phyloP scores from a whole-genome alignment of 108 stramenopile species.

The Aureococcus anophagefferens region DNA sequence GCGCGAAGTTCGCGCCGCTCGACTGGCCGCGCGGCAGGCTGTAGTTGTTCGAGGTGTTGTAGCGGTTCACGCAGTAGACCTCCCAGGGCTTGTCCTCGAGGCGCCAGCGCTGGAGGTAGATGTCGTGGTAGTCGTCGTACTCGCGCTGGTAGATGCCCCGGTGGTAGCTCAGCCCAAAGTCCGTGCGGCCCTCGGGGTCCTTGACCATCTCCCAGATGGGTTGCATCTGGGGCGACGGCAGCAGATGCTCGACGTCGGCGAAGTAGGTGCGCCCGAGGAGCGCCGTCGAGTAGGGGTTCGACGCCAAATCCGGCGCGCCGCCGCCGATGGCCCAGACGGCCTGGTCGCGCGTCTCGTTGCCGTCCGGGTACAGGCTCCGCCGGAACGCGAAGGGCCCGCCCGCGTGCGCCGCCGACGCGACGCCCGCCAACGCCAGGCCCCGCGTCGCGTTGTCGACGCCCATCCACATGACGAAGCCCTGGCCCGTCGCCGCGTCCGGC shows the following conservation, averaged over 20 bases:
- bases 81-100: slow-evolving; percentile 66
- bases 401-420: slow-evolving; percentile 54
- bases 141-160: slow-evolving; percentile 58
- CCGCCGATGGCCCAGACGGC: slow-evolving; percentile 51
- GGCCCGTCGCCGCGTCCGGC: slow-evolving; percentile 41
- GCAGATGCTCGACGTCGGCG: slow-evolving; percentile 54
- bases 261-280: slow-evolving; percentile 62
- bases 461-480: slow-evolving; percentile 74
- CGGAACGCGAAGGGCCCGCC: slow-evolving; percentile 63
- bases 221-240: slow-evolving; percentile 71
- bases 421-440: slow-evolving; percentile 54
- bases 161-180: slow-evolving; percentile 70
- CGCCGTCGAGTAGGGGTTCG: not conserved
- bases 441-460: slow-evolving; percentile 45
- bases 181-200: slow-evolving; percentile 42
- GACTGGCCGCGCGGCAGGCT: slow-evolving; percentile 40
- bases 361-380: slow-evolving; percentile 68
- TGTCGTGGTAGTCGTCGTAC: slow-evolving; percentile 79
- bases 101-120: slow-evolving; percentile 67
- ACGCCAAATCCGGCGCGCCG: slow-evolving; percentile 40
- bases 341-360: slow-evolving; percentile 73
- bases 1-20: slow-evolving; percentile 47
- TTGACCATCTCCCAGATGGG: slow-evolving; percentile 78
- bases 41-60: slow-evolving; percentile 43
- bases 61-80: slow-evolving; percentile 52